Percentiles rank a stretch among this genome's conserved stretches.
Conservation (phyloP, 1,284 basidiomycete species). For the Ganoderma sinense region DNA sequence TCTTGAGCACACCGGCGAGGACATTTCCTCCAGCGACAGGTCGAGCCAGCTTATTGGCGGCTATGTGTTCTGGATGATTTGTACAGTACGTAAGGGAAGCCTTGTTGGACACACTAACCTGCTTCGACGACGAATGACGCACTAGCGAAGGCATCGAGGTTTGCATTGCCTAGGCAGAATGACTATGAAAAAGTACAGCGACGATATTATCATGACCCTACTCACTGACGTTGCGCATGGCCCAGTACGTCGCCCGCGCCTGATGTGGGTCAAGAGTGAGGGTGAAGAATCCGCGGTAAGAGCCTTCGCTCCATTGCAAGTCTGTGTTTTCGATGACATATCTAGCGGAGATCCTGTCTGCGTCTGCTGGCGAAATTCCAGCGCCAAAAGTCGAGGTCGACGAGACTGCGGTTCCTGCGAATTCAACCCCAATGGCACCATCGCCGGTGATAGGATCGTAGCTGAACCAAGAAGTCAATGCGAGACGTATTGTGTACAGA, state of each 20-base stretch:
- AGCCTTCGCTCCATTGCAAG: slow-evolving; percentile 72
- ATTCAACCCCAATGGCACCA: slow-evolving; percentile 70
- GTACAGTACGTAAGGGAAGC: not conserved
- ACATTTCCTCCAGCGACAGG: slow-evolving; percentile 62
- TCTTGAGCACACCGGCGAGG: slow-evolving; percentile 49
- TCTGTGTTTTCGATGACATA: slow-evolving; percentile 55
- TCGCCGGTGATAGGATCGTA: slow-evolving; percentile 62
- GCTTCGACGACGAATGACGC: slow-evolving; percentile 54
- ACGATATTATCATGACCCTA: slow-evolving; percentile 5
- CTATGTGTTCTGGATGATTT: not conserved
- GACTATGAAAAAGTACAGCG: not conserved
- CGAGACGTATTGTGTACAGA: not conserved
- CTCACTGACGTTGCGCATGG: slow-evolving; percentile 61
- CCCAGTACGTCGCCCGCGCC: slow-evolving; percentile 65
- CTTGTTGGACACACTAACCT: slow-evolving; percentile 27
- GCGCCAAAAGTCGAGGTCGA: slow-evolving; percentile 60
- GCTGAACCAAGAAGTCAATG: slow-evolving; percentile 34
- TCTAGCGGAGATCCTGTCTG: slow-evolving; percentile 48
- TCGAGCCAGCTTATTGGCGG: slow-evolving; percentile 58
- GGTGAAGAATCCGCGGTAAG: slow-evolving; percentile 69
- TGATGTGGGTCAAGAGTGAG: slow-evolving; percentile 53
- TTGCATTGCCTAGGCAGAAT: slow-evolving; percentile 46
- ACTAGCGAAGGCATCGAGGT: slow-evolving; percentile 57
- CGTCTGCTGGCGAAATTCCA: slow-evolving; percentile 47
- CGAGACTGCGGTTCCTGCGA: slow-evolving; percentile 72